Conservation (phyloP, 108 stramenopile species). For the Nitzschia palea region DNA sequence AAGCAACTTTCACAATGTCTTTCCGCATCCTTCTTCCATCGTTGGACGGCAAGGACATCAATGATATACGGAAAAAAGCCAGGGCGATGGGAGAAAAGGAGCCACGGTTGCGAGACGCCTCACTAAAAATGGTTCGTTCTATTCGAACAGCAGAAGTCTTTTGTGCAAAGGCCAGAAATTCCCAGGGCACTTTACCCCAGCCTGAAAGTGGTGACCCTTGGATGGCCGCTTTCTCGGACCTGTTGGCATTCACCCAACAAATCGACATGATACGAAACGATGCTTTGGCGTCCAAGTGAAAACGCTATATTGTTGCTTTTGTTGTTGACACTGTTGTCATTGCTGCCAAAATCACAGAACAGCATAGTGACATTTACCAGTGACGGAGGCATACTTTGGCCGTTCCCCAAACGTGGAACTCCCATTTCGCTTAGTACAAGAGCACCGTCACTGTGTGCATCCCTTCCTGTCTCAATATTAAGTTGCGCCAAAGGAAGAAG, state of each 20-base stretch:
- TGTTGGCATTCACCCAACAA: neutral
- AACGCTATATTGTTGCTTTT: too few relatives aligned
- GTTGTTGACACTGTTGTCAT: too few relatives aligned
- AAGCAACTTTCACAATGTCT: constrained; percentile 13
- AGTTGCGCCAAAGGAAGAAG: too few relatives aligned
- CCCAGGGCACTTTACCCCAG: neutral
- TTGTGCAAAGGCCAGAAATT: neutral
- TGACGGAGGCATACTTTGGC: too few relatives aligned
- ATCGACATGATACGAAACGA: too few relatives aligned
- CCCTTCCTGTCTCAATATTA: too few relatives aligned
- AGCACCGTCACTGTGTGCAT: too few relatives aligned
- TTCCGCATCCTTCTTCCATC: constrained; percentile 13
- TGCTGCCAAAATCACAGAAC: too few relatives aligned
- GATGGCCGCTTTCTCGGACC: neutral
- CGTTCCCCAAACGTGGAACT: too few relatives aligned
- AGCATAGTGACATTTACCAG: too few relatives aligned
- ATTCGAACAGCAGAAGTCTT: constrained; percentile 30
- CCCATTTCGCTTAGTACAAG: too few relatives aligned
- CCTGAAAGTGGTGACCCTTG: neutral
- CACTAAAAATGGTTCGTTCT: constrained; percentile 21
- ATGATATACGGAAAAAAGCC: constrained; percentile 13
- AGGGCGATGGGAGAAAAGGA: constrained; percentile 16
- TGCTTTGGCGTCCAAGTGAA: too few relatives aligned
- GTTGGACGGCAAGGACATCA: neutral
- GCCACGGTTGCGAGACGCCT: constrained; percentile 7